Evolutionary conservation across 345 rosid genomes (phyloP).

Genomic region (Hibiscus trionum): DNA sequence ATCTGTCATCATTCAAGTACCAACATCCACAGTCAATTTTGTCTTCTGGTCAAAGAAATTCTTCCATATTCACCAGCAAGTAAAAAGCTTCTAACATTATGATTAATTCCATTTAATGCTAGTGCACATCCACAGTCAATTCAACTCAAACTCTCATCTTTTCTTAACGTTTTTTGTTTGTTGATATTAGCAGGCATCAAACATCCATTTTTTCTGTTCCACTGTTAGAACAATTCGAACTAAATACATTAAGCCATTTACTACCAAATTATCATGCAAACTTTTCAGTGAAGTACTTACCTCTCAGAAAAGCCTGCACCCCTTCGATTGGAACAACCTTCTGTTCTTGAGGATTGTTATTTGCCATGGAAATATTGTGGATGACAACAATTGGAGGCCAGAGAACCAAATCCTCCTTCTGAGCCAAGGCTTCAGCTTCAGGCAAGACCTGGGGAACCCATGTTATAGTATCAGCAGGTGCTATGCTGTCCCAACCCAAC

Average conservation of each 20-base stretch:
- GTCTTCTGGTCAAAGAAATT: background rate
- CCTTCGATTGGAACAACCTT: conserved; percentile 29
- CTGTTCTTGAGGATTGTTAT: conserved; percentile 23
- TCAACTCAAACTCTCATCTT: background rate
- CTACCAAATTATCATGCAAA: conserved; percentile 2
- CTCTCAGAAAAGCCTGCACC: conserved; percentile 32
- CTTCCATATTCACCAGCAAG: background rate
- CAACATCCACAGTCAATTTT: conserved; percentile 4
- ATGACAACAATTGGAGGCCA: conserved; percentile 52
- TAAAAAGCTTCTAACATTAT: background rate
- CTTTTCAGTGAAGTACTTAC: conserved; percentile 16
- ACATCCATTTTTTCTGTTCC: background rate
- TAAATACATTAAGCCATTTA: background rate
- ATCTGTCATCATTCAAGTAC: conserved; percentile 23
- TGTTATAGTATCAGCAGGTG: conserved; percentile 15
- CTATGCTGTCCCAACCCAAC: conserved; percentile 39
- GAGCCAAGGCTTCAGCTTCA: conserved; percentile 28
- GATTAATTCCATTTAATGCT: background rate
- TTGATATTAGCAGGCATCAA: background rate
- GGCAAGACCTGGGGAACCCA: conserved; percentile 30
- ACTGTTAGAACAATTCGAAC: background rate
- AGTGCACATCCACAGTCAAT: background rate
- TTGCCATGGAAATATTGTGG: conserved; percentile 38
- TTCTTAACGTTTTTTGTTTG: background rate
- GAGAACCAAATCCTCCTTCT: conserved; percentile 48